Evolutionary conservation across 371 early-diverging fungal species (phyloP).

Genomic region (Capniomyces stellatus): DNA sequence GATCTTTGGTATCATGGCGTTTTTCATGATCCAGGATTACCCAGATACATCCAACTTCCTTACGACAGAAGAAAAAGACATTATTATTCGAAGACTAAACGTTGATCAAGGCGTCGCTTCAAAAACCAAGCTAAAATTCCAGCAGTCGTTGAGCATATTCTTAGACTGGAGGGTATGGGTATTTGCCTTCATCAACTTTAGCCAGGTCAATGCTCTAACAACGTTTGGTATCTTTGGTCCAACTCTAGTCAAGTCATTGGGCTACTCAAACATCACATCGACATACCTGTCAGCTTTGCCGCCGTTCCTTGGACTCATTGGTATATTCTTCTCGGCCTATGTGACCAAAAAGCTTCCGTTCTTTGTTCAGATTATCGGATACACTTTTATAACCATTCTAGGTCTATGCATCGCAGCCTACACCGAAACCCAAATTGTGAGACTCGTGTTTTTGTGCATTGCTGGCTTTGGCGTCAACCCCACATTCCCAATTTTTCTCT

Average conservation of each 20-base stretch:
- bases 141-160: slow-evolving; percentile 11
- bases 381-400: not conserved
- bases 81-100: slow-evolving; percentile 23
- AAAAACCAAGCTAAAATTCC: slow-evolving; percentile 3
- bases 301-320: slow-evolving; percentile 2
- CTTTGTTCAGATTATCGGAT: not conserved
- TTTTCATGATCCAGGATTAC: slow-evolving; percentile 15
- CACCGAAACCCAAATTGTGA: not conserved
- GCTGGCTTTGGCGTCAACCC: not conserved
- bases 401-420: not conserved
- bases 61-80: slow-evolving; percentile 7
- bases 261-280: slow-evolving; percentile 26
- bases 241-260: slow-evolving; percentile 46
- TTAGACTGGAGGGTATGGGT: slow-evolving; percentile 13
- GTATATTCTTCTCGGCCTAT: not conserved
- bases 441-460: not conserved
- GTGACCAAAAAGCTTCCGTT: not conserved
- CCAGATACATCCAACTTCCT: slow-evolving; percentile 18
- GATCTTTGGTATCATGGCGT: slow-evolving; percentile 34
- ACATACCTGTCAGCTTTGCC: slow-evolving; percentile 20
- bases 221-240: slow-evolving; percentile 47
- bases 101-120: slow-evolving; percentile 20
- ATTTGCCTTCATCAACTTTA: slow-evolving; percentile 15
- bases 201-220: slow-evolving; percentile 41
- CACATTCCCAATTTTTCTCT: not conserved